phyloP scores from a whole-genome alignment of 257 asterid genomes.

The Solanum bulbocastanum region DNA sequence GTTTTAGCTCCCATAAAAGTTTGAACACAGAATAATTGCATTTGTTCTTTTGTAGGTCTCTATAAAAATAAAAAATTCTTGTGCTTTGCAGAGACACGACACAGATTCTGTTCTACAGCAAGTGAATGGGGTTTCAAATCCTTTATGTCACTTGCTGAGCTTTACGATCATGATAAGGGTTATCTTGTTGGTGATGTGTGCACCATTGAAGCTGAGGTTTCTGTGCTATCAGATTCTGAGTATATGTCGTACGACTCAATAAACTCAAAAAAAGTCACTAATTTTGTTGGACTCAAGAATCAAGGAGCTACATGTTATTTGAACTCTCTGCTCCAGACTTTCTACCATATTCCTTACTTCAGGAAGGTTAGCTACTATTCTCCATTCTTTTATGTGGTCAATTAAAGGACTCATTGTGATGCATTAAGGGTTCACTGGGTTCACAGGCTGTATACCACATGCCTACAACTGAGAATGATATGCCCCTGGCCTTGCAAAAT shows the following conservation, averaged over 20 bases:
- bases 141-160: slow-evolving; percentile 87
- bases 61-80: background rate
- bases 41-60: background rate
- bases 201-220: slow-evolving; percentile 89
- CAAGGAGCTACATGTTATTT: slow-evolving; percentile 99
- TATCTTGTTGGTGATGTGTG: slow-evolving; percentile 67
- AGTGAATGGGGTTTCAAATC: slow-evolving; percentile 97
- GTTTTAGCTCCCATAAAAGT: background rate
- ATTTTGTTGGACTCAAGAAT: slow-evolving; percentile 92
- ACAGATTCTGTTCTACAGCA: slow-evolving; percentile 84
- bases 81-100: slow-evolving; percentile 65
- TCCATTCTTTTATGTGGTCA: background rate
- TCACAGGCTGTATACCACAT: slow-evolving; percentile 92
- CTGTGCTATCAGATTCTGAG: slow-evolving; percentile 74
- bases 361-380: slow-evolving; percentile 50
- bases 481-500: slow-evolving; percentile 93
- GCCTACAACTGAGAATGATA: slow-evolving; percentile 98
- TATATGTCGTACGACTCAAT: slow-evolving; percentile 89
- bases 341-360: slow-evolving; percentile 90
- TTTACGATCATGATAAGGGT: slow-evolving; percentile 72
- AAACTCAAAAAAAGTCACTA: slow-evolving; percentile 90
- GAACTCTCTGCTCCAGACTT: slow-evolving; percentile 92
- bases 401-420: background rate
- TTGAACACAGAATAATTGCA: background rate
- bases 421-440: background rate